Evolutionary conservation across 805 yeast genomes (phyloP).

Genomic region (Kodamaea neixiangensis): DNA sequence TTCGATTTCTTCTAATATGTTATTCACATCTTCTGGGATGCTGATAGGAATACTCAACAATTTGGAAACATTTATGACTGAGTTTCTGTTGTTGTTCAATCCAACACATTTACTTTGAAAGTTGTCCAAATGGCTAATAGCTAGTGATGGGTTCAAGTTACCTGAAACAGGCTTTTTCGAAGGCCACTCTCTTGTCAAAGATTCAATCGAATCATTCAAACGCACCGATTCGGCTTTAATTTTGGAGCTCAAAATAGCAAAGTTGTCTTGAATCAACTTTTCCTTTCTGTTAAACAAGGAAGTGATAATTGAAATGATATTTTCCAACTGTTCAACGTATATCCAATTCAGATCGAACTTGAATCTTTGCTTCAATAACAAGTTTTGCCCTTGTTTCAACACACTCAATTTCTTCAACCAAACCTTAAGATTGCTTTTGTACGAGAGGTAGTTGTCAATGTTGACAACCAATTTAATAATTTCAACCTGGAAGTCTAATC

Average conservation of each 20-base stretch:
- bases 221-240: conserved; percentile 42
- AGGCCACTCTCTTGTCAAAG: conserved; percentile 49
- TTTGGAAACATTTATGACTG: conserved; percentile 27
- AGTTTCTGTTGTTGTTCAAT: conserved; percentile 8
- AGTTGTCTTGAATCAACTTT: conserved; percentile 40
- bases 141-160: conserved; percentile 41
- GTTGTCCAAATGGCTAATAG: conserved; percentile 39
- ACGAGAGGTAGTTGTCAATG: conserved; percentile 30
- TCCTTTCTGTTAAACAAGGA: conserved; percentile 40
- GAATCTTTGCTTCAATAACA: conserved; percentile 45
- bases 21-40: conserved; percentile 26
- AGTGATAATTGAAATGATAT: conserved; percentile 43
- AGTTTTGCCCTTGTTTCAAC: conserved; percentile 31
- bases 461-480: conserved; percentile 39
- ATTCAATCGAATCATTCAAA: conserved; percentile 30
- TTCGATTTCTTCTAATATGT: conserved; percentile 47
- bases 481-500: conserved; percentile 36
- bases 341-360: conserved; percentile 57
- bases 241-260: conserved; percentile 42
- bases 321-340: conserved; percentile 62
- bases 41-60: conserved; percentile 35
- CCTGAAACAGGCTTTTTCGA: conserved; percentile 48
- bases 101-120: conserved; percentile 20
- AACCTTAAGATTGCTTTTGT: conserved; percentile 7
- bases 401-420: conserved; percentile 20